Evolutionary conservation across 2,329 filamentous ascomycete species (phyloP), one percentile per base, ranked within the genome.

Genomic region (Paraconiothyrium sp.): DNA sequence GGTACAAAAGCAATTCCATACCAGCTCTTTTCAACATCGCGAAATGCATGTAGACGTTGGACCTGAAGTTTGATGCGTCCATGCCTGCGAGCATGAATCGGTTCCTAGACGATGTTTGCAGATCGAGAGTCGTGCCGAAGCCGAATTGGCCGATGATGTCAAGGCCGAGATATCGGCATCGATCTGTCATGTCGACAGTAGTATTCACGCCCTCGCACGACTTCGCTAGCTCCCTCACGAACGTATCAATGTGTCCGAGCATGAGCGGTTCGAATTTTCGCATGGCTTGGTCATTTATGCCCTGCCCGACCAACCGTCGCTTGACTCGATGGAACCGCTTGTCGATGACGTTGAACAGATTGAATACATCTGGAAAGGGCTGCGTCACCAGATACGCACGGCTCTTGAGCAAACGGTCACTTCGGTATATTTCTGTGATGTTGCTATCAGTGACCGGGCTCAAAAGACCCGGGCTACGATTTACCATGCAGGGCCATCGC

Each of bases 401-500:
- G 32, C 54, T 65, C 59, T 67, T 67, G 44, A 57, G 27, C 7
- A 65, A 13, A 1, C 58, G 50, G 20, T 67, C 65, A 24, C 62
- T 65, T 46, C 62, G 58, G n/a, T 63, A 62, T 27, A 67, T 62
- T 14, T 63, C 60, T 67, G 9, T 32, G 3, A 52, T 22, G 2
- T 24, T n/a, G 32, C 44, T 48, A 11, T 24, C 16, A 30, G 11
- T 34, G 34, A 39, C 1, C 14, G 46, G 24, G 14, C 14, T n/a
- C 27, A 16, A 7, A 35, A n/a, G 30, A 13, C 16, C 13, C 30
- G n/a, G 27, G 22, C 3, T n/a, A 10, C 5, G 35, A 81, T 27
- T 54, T 82, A 50, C 79, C 78, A 50, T 79, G 77, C n/a, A 82
- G 63, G 1, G 76, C 77, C 59, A 59, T 83, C 62, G 84, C 85